A percentile compares a stretch with the other conserved stretches of the same genome.
These are phyloP conservation scores for Aureobasidium zeae DNA, from an alignment of 2,329 filamentous ascomycete species.

Conservation along the genomic window DNA sequence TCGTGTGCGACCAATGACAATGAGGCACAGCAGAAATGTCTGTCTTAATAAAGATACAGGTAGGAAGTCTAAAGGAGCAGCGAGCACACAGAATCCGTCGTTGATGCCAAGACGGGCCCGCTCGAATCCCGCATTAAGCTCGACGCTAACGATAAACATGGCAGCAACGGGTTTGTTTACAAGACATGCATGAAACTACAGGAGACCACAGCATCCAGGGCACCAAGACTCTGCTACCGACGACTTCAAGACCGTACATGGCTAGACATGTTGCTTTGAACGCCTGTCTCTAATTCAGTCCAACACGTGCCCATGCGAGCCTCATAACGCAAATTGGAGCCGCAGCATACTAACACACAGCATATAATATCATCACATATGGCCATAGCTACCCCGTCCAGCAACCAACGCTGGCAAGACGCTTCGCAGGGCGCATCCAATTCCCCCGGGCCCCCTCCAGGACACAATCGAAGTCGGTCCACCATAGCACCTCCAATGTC, in stretches of 20 bases:
- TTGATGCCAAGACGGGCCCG: no score
- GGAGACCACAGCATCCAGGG: constrained; percentile 5
- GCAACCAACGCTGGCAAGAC: constrained; percentile 53
- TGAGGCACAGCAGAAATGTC: no score
- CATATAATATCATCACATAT: not conserved
- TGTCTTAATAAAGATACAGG: no score
- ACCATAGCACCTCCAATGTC: constrained; percentile 53
- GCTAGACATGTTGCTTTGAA: constrained; percentile 10
- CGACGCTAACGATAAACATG: constrained; percentile 13
- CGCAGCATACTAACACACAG: constrained; percentile 12
- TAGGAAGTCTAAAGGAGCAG: no score
- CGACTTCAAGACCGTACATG: constrained; percentile 5
- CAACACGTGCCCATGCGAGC: constrained; percentile 9
- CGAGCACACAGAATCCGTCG: no score
- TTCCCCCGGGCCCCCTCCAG: constrained; percentile 49
- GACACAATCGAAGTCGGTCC: constrained; percentile 61
- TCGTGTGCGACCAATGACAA: no score
- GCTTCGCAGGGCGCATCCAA: constrained; percentile 64
- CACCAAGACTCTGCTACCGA: constrained; percentile 5
- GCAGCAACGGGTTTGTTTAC: constrained; percentile 9
- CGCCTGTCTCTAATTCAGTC: not conserved
- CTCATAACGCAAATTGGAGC: not conserved
- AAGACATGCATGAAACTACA: constrained; percentile 6
- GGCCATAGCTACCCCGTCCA: constrained; percentile 11
- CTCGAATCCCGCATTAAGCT: not conserved